Base-by-base conservation (phyloP, 805 yeast genomes). In the Candida tammaniensis region DNA sequence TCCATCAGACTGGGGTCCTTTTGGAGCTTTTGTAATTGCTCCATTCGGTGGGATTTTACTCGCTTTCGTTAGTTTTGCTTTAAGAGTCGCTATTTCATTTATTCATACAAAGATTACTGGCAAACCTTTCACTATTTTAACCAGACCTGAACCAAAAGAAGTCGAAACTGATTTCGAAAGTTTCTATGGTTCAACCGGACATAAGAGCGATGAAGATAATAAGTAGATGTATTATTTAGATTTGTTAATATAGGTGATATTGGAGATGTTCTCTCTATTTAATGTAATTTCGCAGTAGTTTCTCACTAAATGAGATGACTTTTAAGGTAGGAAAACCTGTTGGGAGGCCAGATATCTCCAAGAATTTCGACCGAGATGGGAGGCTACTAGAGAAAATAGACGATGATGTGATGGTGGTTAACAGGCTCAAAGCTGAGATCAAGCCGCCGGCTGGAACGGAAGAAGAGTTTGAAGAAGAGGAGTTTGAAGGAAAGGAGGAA, bases 1-100 rank as follows among this genome's bases (percentile, higher is more conserved):
- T 42, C 65, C 74, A 5, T 74, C 72, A 31, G 96, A 89, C 54
- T 89, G 96, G 96, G 86, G 94, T 49, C 80, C 95, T 0, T 89
- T 89, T 63, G 97, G 95, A 16, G 96, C 96, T 2, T 89, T 89
- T 59, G 91, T 85, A 5, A 84, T 82, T 42, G 93, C 96, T 1
- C 96, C 96, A 5, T 70, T 80, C 25, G 94, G 91, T 17, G 87
- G 91, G 8, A 44, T 88, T 2, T 42, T 82, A 5, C 64, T 80
- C 41, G 80, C 85, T 2, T 57, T 75, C 10, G 48, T 67, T 18
- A 67, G 71, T 27, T 70, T 83, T 17, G 80, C 50, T 3, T 16
- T 68, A 11, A 71, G 93, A 59, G 53, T 75, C 22, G 37, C 52
- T 1, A 39, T 47, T 11, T 40, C 45, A 20, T 70, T 55, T 36